Base-by-base conservation (phyloP, 371 early-diverging fungal genomes). In the Rhizopus stolonifer region DNA sequence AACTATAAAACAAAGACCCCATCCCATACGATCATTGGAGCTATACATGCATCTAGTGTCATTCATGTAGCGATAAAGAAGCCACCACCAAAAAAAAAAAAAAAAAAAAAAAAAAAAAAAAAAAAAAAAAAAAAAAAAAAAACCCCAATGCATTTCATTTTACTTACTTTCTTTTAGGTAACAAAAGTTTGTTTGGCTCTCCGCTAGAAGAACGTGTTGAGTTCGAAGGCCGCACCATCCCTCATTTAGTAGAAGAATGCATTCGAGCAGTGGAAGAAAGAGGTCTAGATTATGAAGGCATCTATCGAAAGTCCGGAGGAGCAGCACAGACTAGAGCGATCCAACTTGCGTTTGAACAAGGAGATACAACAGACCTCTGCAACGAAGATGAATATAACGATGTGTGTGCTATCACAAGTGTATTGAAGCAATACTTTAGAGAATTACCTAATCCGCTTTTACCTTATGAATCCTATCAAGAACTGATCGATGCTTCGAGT, bases 341-440 rank as follows among this genome's bases (percentile, higher is more conserved):
- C 33, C 87, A 84, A 42, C 49, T 61, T 0, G 64, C 76, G 2
- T 77, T 82, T 54, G 83, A 86, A 23, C 55, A 67, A 11, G 80
- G 79, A 5, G 72, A 74, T 9, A 58, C 66, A 0, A 65, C 80
- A 11, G 70, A 85, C 49, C 49, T 90, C 3, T 67, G 65, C 42
- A 78, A 84, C 45, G 65, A 74, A 4, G 68, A 74, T 7, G 65
- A 82, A 40, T 77, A 73, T 53, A 81, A 81, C 49, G 86, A 84
- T 59, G 78, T 88, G 31, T 77, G 84, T 46, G 79, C 87, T 9
- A 82, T 95, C 17, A 96, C 99, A 1, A 93, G 95, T 54, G 85
- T 95, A 11, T 76, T 98, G 48, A 96, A 96, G 65, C 95, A 95
- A 61, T 98, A 94, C 58, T 83, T 98, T 44, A 83, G 99, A 32